phyloP scores from a whole-genome alignment of 495 filamentous ascomycete species.

The Penicillium silybi region DNA sequence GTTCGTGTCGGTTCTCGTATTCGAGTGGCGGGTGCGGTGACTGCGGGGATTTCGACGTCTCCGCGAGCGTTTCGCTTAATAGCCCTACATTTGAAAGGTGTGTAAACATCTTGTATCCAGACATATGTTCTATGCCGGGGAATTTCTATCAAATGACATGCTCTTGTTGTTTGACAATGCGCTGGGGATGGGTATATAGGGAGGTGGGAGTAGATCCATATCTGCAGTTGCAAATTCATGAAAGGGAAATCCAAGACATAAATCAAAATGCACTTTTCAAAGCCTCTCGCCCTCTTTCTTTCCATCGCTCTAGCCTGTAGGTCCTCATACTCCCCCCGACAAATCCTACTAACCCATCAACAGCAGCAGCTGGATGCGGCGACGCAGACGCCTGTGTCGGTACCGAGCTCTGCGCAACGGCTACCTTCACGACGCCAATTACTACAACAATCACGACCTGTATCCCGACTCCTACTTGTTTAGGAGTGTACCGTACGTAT shows the following conservation, averaged over 20 bases:
- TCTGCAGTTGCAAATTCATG: neutral
- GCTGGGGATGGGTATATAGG: constrained; percentile 1
- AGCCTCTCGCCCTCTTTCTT: neutral
- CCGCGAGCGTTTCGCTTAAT: neutral
- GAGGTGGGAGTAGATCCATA: neutral
- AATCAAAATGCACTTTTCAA: constrained; percentile 13
- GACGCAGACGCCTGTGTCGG: constrained; percentile 24
- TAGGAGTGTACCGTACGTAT: constrained; percentile 29
- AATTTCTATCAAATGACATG: neutral
- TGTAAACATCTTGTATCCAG: constrained; percentile 14
- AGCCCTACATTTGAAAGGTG: neutral
- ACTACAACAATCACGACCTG: constrained; percentile 32
- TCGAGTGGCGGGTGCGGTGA: neutral
- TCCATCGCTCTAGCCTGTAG: constrained; percentile 11
- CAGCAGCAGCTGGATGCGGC: constrained; percentile 17
- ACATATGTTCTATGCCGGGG: constrained; percentile 11
- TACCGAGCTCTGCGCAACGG: constrained; percentile 31
- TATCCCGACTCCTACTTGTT: constrained; percentile 30
- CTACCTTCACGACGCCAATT: constrained; percentile 22
- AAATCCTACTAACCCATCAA: neutral
- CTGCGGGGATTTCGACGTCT: neutral
- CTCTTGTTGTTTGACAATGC: neutral
- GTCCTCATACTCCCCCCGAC: neutral
- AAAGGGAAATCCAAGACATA: neutral
- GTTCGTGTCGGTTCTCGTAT: constrained; percentile 1